Evolutionary conservation across 1,284 basidiomycete genomes (phyloP).

Genomic region (Cryptococcus maquisensis): DNA sequence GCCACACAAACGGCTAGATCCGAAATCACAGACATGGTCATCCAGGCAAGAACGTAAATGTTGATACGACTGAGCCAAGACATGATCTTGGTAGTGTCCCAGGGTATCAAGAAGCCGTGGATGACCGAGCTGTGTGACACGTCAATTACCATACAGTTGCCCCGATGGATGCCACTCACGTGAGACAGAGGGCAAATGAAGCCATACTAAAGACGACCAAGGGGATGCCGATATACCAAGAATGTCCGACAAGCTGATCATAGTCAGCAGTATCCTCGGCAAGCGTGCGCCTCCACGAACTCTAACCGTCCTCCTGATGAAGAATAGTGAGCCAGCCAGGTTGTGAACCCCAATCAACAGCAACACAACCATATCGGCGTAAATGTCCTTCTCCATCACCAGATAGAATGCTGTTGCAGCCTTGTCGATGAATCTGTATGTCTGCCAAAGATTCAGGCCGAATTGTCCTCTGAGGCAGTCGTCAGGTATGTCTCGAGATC

Average conservation of each 20-base stretch:
- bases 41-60: constrained; percentile 10
- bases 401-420: constrained; percentile 6
- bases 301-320: constrained; percentile 7
- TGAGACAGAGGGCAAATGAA: constrained; percentile 8
- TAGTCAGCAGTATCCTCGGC: background rate
- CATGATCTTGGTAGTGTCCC: background rate
- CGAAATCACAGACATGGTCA: constrained; percentile 3
- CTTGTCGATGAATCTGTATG: constrained; percentile 12
- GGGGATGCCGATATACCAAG: background rate
- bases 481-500: background rate
- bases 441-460: constrained; percentile 13
- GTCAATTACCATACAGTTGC: background rate
- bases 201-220: constrained; percentile 2
- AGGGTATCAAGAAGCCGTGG: constrained; percentile 2
- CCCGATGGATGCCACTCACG: constrained; percentile 3
- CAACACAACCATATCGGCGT: constrained; percentile 12
- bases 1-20: constrained; percentile 7
- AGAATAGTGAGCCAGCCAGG: constrained; percentile 4
- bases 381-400: constrained; percentile 9
- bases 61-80: constrained; percentile 4
- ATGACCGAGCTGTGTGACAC: background rate
- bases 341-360: constrained; percentile 7
- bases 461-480: constrained; percentile 5
- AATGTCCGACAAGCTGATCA: constrained; percentile 3
- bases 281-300: background rate